Evolutionary conservation across 768 basidiomycete genomes (phyloP), one percentile per base, ranked within the genome.

Genomic region (Mycena chlorophos): DNA sequence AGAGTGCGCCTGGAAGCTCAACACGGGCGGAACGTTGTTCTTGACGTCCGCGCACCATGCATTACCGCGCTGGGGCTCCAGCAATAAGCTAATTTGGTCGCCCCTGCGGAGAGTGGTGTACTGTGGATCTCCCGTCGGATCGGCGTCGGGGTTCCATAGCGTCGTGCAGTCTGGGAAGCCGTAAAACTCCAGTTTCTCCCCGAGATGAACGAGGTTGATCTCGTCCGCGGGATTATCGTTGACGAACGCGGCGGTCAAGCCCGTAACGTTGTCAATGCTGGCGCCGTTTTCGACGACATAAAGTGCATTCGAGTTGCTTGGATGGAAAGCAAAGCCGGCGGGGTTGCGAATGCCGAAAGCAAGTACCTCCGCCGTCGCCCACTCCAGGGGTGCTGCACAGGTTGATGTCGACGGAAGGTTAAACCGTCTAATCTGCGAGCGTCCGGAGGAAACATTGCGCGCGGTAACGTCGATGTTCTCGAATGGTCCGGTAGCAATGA

Each of bases 191-290:
- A 60, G 55, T 52, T 53, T 12, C 29, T 30, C 37, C 30, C 56
- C 42, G 27, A 66, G 62, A 13, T 43, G 42, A 16, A 75, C 67
- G 50, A 71, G 52, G 34, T 76, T 64, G 16, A 76, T 48, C 55
- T 78, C 75, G 53, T 78, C 75, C 0, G 76, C 73, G 0, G 76
- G 77, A 53, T 79, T 77, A 63, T 79, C 76, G 56, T 78, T 79
- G 23, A 71, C 74, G 51, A 78, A 76, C 16, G 67, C 52, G 19
- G 68, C 30, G 0, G 76, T 76, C n/a, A 77, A 56, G 1, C 73
- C 72, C 0, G 71, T 71, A 10, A 71, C 68, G 49, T 73, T 70
- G 60, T 76, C 73, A 45, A 78, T 76, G 17, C 74, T 75, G 3
- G 77, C 73, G 8, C 73, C 75, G 47, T 79, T 79, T 49, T 78